Evolutionary conservation across 495 filamentous ascomycete genomes (phyloP).

Genomic region (Terfezia claveryi): DNA sequence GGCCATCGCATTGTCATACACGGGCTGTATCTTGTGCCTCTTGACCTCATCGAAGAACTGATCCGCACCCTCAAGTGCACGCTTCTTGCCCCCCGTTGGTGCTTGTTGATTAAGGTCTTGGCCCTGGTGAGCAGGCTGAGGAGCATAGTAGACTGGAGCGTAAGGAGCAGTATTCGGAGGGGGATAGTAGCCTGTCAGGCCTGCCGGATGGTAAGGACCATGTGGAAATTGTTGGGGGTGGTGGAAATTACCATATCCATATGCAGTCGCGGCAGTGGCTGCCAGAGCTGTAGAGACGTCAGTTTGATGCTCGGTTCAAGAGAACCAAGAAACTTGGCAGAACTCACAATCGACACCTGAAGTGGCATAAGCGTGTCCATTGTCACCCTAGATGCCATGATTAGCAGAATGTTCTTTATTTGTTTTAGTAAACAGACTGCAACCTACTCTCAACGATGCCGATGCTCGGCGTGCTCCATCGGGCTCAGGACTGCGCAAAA

Average conservation of each 20-base stretch:
- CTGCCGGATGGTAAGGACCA: constrained; percentile 15
- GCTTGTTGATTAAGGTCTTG: constrained; percentile 4
- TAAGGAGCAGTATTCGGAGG: constrained; percentile 6
- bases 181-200: constrained; percentile 16
- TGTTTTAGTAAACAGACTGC: background rate
- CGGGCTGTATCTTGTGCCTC: constrained; percentile 66
- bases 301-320: constrained; percentile 7
- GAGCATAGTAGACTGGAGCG: constrained; percentile 19
- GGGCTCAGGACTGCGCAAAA: constrained; percentile 50
- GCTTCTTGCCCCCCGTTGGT: constrained; percentile 45
- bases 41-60: constrained; percentile 87
- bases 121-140: constrained; percentile 21
- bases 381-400: constrained; percentile 17
- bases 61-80: constrained; percentile 67
- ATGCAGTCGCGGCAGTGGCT: constrained; percentile 19
- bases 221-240: constrained; percentile 2
- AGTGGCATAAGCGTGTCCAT: background rate
- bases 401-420: background rate
- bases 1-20: constrained; percentile 24
- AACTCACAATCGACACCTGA: background rate
- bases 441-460: background rate
- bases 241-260: constrained; percentile 19
- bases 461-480: constrained; percentile 18
- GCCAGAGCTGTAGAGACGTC: constrained; percentile 11
- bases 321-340: background rate